Evolutionary conservation across 495 filamentous ascomycete genomes (phyloP), one percentile per base, ranked within the genome.

Genomic region (Pyrenopolyporus hunteri): DNA sequence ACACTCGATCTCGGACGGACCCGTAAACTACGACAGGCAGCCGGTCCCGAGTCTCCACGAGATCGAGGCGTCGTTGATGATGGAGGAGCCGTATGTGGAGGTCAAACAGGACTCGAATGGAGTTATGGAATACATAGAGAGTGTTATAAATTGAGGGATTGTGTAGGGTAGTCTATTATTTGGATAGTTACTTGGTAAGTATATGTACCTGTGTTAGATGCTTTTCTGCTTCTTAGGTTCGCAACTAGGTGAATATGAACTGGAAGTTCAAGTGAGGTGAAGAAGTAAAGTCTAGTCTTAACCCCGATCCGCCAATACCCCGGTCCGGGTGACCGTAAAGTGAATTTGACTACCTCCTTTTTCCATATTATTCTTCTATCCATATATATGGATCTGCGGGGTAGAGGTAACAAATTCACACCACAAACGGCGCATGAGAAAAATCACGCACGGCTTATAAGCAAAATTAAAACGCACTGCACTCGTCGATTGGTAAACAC

Each of bases 1-100:
- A 32, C 47, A 51, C 20, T 51, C 47, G 0, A 51, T 51, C n/a
- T 37, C 20, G 13, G 47, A 51, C 23, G 47, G 25, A 19, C 47
- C 47, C 1, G 17, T 51, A n/a, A 28, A 16, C n/a, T 51, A 51
- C 7, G 47, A 51, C 16, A 37, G 47, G 47, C 11, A 3, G 6
- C 47, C 33, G 17, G 14, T 51, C 2, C 47, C 47, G 0, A 32
- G 39, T n/a, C 23, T 36, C 23, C n/a, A 51, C 6, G 47, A 51
- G 47, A 51, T 51, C 1, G 47, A 51, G 33, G 47, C 47, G 20
- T 11, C 17, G 32, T 20, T 51, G 10, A 46, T 0, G 43, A 14
- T 46, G 25, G 43, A 46, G 31, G 16, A 51, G 37, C 19, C n/a
- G 6, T 51, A 51, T 42, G 10, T 2, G 35, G 9, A 20, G n/a